These are phyloP conservation scores for Chalaropsis ovoidea DNA, from an alignment of 2,329 filamentous ascomycete species.

Conservation along the genomic window DNA sequence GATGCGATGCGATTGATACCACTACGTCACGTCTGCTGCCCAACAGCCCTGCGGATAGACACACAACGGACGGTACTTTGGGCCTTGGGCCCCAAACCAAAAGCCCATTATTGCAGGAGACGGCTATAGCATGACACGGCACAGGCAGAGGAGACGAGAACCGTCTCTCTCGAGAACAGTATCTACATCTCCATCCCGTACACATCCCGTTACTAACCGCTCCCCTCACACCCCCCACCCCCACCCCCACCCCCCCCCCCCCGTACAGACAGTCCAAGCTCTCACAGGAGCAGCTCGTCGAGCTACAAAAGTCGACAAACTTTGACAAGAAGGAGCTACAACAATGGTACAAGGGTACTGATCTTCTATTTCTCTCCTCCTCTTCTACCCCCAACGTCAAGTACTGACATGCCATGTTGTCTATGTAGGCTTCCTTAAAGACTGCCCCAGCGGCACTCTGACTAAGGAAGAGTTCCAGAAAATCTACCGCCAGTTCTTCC, in stretches of 20 bases:
- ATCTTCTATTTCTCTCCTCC: neutral
- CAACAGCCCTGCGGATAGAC: too few relatives aligned
- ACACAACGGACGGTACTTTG: too few relatives aligned
- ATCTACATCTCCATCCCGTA: neutral
- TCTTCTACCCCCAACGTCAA: neutral
- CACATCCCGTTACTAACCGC: neutral
- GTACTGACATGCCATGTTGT: slow-evolving; percentile 10
- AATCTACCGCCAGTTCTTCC: slow-evolving; percentile 99
- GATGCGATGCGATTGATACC: too few relatives aligned
- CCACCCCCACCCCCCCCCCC: too few relatives aligned
- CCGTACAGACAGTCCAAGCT: slow-evolving; percentile 83
- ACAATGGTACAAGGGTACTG: slow-evolving; percentile 97
- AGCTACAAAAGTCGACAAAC: slow-evolving; percentile 93
- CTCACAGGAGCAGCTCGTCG: slow-evolving; percentile 86
- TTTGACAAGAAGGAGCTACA: slow-evolving; percentile 99
- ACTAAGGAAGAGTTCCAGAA: slow-evolving; percentile 99
- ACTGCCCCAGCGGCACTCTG: slow-evolving; percentile 92
- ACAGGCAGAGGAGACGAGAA: too few relatives aligned
- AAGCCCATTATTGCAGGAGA: too few relatives aligned
- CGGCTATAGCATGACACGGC: too few relatives aligned
- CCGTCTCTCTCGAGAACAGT: too few relatives aligned
- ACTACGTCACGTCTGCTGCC: too few relatives aligned
- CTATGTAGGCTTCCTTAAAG: slow-evolving; percentile 79
- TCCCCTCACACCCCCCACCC: neutral
- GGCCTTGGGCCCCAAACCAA: too few relatives aligned